These are phyloP conservation scores for Trifolium subterraneum DNA, from an alignment of 306 rosid species.

Conservation along the genomic window DNA sequence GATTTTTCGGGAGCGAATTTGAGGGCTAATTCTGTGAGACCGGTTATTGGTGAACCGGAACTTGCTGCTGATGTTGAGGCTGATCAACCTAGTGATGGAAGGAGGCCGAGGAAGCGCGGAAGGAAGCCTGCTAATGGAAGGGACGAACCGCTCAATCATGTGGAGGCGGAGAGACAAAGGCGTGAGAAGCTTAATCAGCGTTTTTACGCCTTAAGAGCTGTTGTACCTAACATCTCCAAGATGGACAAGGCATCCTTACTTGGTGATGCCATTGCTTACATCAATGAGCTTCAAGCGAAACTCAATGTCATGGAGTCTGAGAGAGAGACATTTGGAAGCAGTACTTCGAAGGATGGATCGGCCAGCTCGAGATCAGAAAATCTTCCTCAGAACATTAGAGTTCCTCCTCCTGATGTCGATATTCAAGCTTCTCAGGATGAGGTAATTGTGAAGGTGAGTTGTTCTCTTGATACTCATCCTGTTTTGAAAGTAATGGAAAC, in stretches of 20 bases:
- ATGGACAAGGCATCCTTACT: constrained; percentile 96
- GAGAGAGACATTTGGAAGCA: constrained; percentile 55
- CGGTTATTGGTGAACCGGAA: constrained; percentile 58
- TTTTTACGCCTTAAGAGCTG: constrained; percentile 86
- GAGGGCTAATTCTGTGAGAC: constrained; percentile 54
- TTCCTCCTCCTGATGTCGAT: constrained; percentile 54
- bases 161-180: constrained; percentile 94
- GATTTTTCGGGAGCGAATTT: constrained; percentile 80
- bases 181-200: constrained; percentile 96
- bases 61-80: constrained; percentile 80
- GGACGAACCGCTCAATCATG: constrained; percentile 95
- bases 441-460: constrained; percentile 70
- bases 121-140: constrained; percentile 96
- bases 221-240: constrained; percentile 93
- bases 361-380: constrained; percentile 48
- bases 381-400: constrained; percentile 1
- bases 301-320: constrained; percentile 72
- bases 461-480: constrained; percentile 76
- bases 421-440: constrained; percentile 61
- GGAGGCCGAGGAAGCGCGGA: constrained; percentile 90
- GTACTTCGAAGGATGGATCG: constrained; percentile 59
- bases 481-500: constrained; percentile 73
- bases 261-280: constrained; percentile 94
- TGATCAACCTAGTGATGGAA: constrained; percentile 65
- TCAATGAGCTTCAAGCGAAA: constrained; percentile 82